phyloP scores from a whole-genome alignment of 2,329 filamentous ascomycete genomes.

The Thielaviopsis cerberus region DNA sequence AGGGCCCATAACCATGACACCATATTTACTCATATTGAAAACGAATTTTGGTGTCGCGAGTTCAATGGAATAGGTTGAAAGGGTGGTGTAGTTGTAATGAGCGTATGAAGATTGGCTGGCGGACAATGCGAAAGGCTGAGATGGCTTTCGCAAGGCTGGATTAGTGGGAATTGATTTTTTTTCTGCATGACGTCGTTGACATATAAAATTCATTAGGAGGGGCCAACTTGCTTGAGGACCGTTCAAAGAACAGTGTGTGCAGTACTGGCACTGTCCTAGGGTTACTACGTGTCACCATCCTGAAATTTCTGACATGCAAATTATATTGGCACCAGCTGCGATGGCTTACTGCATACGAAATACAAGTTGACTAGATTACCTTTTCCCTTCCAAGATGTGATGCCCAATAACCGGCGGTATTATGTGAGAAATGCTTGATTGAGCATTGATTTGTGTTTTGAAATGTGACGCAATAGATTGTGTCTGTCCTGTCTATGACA shows the following conservation, averaged over 20 bases:
- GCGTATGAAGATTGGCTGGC: neutral
- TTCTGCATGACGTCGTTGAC: neutral
- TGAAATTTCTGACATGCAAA: too few relatives aligned
- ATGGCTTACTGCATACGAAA: neutral
- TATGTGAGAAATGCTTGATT: too few relatives aligned
- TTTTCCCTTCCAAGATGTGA: too few relatives aligned
- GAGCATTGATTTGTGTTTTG: too few relatives aligned
- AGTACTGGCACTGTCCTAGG: too few relatives aligned
- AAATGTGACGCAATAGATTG: too few relatives aligned
- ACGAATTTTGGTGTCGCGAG: neutral
- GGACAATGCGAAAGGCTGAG: neutral
- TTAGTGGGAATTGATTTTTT: neutral
- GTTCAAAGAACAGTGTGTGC: neutral
- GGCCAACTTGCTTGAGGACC: neutral
- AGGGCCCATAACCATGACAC: constrained; percentile 86
- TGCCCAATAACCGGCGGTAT: too few relatives aligned
- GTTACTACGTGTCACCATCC: too few relatives aligned
- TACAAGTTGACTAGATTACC: too few relatives aligned
- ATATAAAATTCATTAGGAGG: neutral
- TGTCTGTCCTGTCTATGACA: too few relatives aligned
- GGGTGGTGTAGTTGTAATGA: neutral
- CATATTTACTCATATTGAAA: constrained; percentile 71
- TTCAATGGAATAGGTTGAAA: neutral
- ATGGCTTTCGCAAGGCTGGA: neutral
- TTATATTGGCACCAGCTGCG: neutral